Evolutionary conservation across 345 rosid genomes (phyloP), one percentile per base, ranked within the genome.

Genomic region (Rhizophora apiculata): DNA sequence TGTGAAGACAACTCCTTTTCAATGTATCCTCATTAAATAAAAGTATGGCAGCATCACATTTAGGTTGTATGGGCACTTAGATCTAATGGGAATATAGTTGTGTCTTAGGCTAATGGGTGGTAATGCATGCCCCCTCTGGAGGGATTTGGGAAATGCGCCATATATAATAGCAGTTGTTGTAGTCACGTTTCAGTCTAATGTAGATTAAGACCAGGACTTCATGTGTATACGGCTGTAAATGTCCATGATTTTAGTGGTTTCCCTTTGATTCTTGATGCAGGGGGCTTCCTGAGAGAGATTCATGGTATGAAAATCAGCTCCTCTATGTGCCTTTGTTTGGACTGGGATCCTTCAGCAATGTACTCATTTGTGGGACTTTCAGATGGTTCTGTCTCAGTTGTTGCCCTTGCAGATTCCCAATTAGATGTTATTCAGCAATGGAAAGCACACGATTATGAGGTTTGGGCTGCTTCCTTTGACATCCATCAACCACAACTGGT

Each of bases 241-340:
- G 46, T 9, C 11, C 43, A 8, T 37, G 13, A 37, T 37, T 37
- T 37, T 37, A 9, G 3, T 9, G 9, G 43, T 37, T 37, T 37
- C 13, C 2, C 43, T 13, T 37, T 53, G 57, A 26, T 57, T 18
- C 16, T 60, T 71, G 73, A 65, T 60, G 82, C 80, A 88, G 97
- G 81, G 54, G 24, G 74, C 1, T 56, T 65, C 73, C 83, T 88
- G 34, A 84, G 66, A 60, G 90, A 84, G 72, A 77, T 85, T 20
- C 18, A 46, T 31, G 74, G 78, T 64, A 83, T 79, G 64, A 92
- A 82, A n/a, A 77, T 90, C 60, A 84, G 84, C 81, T 71, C 92
- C 64, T 87, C 88, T 9, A 89, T 89, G 97, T 91, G 96, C 79
- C 90, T 89, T 70, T 94, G 81, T 69, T 70, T 91, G 73, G 97